phyloP scores from a whole-genome alignment of 345 rosid genomes.

The Carallia brachiata region DNA sequence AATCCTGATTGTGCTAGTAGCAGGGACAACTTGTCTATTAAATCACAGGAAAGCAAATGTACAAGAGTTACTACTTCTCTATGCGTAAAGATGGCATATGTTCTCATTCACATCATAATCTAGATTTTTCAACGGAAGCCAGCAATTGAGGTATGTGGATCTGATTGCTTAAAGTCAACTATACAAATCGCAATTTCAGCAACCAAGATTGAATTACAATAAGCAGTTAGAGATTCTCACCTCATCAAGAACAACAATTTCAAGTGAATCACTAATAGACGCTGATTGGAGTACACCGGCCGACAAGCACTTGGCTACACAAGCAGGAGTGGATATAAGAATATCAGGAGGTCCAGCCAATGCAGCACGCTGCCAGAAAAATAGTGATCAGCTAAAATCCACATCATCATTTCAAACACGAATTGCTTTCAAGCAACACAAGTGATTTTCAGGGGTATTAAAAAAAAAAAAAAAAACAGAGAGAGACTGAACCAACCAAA shows the following conservation, averaged over 20 bases:
- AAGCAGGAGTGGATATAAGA: conserved; percentile 78
- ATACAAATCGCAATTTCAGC: not conserved
- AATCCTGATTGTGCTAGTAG: not conserved
- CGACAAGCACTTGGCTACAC: conserved; percentile 73
- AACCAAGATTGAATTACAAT: not conserved
- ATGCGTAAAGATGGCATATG: not conserved
- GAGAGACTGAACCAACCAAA: conserved; percentile 48
- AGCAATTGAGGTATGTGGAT: not conserved
- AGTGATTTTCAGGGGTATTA: not conserved
- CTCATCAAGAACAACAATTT: conserved; percentile 89
- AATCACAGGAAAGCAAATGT: not conserved
- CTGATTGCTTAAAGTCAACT: not conserved
- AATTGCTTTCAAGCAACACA: not conserved
- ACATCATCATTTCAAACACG: not conserved
- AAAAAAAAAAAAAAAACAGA: not conserved
- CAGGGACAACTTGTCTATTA: not conserved
- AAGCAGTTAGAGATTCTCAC: conserved; percentile 31
- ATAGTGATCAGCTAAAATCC: not conserved
- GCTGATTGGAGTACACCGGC: conserved; percentile 59
- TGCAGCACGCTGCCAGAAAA: conserved; percentile 57
- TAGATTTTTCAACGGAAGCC: not conserved
- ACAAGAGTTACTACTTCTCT: not conserved
- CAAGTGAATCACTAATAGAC: conserved; percentile 61
- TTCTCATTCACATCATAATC: not conserved
- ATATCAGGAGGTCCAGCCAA: conserved; percentile 74